phyloP scores from a whole-genome alignment of 352 stramenopile genomes.

The Phytophthora europaea region DNA sequence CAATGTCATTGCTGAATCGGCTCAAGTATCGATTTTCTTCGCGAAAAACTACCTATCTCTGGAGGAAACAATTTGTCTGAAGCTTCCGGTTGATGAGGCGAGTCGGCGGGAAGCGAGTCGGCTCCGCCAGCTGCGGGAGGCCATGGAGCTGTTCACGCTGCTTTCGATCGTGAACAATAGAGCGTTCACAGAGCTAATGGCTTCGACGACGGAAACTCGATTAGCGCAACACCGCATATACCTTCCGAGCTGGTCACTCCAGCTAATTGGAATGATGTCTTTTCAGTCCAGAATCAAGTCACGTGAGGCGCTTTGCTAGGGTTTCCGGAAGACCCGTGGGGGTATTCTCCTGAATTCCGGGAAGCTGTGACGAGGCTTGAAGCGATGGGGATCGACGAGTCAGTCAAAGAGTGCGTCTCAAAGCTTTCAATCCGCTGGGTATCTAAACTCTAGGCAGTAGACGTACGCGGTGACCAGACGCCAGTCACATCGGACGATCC shows the following conservation, averaged over 20 bases:
- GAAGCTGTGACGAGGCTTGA: background rate
- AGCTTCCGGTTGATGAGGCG: background rate
- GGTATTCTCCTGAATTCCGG: conserved; percentile 6
- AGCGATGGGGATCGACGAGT: background rate
- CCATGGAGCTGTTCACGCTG: conserved; percentile 7
- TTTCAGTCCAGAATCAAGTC: background rate
- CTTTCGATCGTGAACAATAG: background rate
- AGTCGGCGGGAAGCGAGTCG: background rate
- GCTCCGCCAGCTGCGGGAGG: background rate
- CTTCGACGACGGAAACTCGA: background rate
- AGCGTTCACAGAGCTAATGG: background rate
- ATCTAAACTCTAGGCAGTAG: background rate
- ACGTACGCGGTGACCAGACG: background rate
- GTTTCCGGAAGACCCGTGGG: background rate
- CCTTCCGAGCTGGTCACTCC: background rate
- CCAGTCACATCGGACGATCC: background rate
- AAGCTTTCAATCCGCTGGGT: background rate
- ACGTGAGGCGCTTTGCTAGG: background rate
- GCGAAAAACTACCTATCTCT: background rate
- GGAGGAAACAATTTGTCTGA: background rate
- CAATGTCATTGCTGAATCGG: background rate
- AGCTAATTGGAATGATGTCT: background rate
- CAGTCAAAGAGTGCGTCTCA: background rate
- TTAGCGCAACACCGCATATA: background rate
- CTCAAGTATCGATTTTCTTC: background rate